Evolutionary conservation across 805 yeast species (phyloP), one percentile per base, ranked within the genome.

Genomic region (Yarrowia keelungensis): DNA sequence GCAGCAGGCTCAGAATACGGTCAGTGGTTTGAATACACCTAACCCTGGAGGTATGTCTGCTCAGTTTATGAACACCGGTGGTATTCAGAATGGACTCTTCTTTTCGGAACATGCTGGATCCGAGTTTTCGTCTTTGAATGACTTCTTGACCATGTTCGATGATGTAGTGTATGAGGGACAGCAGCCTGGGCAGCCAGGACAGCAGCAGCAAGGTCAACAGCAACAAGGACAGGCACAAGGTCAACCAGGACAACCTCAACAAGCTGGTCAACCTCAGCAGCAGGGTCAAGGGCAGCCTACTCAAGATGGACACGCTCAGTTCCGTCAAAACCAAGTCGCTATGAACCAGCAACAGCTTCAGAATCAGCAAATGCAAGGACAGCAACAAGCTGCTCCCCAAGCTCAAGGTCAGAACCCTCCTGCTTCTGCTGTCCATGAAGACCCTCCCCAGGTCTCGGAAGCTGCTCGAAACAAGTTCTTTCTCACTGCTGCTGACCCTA

Each of bases 401-500:
- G 1, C n/a, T 5, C 58, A 53, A 12, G 45, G 19, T 4, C 59
- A 53, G 16, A 36, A 38, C 19, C 10, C 19, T 9, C 46, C 64
- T 9, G n/a, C 8, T 7, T 14, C 38, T 19, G 26, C 32, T 10
- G 22, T 12, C 26, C 61, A 54, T 2, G 65, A 62, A 47, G 56
- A 62, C 8, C 61, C 61, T 35, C 69, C 67, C 22, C 59, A 46
- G 36, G 51, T 68, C 11, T 68, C 70, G 43, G 71, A 72, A 67
- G 53, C 95, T 1, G 97, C 97, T 1, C 84, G 92, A 71, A 98
- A 93, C 76, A 92, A 92, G 77, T 94, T 94, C 79, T 93, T 94
- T 80, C 80, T 94, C 61, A 94, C 98, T 0, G 98, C 98, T 0
- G 98, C 98, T 0, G 98, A 94, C 76, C 98, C 98, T 5, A 90